phyloP scores from a whole-genome alignment of 2,329 filamentous ascomycete genomes.

The Ascochyta pisi region DNA sequence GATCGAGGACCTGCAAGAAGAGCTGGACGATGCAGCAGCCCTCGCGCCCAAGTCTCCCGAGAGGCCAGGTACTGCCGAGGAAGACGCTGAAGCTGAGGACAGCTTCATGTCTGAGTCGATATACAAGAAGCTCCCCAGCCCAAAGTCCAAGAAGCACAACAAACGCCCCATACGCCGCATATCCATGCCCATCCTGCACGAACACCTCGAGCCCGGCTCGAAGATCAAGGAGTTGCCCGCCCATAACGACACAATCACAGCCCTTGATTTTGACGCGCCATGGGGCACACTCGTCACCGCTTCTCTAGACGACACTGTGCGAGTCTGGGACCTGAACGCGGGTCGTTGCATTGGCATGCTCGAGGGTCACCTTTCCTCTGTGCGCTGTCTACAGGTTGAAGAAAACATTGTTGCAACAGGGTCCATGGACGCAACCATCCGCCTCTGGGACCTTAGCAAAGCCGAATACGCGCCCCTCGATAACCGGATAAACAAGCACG shows the following conservation, averaged over 20 bases:
- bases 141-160: constrained; percentile 60
- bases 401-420: constrained; percentile 96
- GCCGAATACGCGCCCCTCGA: constrained; percentile 79
- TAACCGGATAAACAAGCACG: constrained; percentile 58
- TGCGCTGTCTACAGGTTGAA: constrained; percentile 89
- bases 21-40: constrained; percentile 59
- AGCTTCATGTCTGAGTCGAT: constrained; percentile 98
- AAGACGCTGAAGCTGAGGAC: constrained; percentile 57
- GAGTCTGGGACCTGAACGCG: constrained; percentile 95
- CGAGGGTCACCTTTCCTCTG: constrained; percentile 93
- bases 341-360: constrained; percentile 90
- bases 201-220: constrained; percentile 90
- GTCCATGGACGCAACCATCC: constrained; percentile 91
- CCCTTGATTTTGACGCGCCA: constrained; percentile 94
- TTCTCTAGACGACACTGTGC: constrained; percentile 88
- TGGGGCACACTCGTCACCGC: constrained; percentile 95
- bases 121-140: constrained; percentile 83
- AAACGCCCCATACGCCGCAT: constrained; percentile 69
- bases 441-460: constrained; percentile 91
- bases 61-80: constrained; percentile 55
- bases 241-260: constrained; percentile 86
- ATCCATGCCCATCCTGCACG: constrained; percentile 94
- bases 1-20: constrained; percentile 68
- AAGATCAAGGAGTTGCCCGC: constrained; percentile 87
- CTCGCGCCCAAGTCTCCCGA: constrained; percentile 51